Base-by-base conservation (phyloP, 768 basidiomycete species). In the Pleurotus platypus region DNA sequence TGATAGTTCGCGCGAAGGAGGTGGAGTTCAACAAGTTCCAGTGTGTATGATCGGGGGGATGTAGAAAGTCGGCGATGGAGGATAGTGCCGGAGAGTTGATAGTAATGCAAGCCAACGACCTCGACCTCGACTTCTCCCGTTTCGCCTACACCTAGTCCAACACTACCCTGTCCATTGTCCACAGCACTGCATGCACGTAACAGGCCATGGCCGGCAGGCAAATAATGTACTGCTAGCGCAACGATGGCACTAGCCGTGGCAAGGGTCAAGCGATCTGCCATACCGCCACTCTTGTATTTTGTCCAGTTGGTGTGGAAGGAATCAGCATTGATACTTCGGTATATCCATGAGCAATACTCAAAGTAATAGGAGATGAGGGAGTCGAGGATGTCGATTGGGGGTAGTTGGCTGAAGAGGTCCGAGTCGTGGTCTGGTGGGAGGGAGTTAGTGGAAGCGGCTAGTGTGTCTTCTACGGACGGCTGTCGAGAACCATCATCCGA, bases 291-390 rank as follows among this genome's bases (percentile, higher is more conserved):
- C 68, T 90, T 92, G 76, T 87, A 92, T 26, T 82, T 83, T 27
- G 81, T 76, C 90, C 90, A 93, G 18, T 85, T 83, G 24, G 75
- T 70, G 9, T 72, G 70, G 66, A 92, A 89, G 12, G 83, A 74
- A 1, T 72, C 57, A 55, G 85, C 78, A 68, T 90, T 86, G 58
- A 92, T 81, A 66, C 90, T 86, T 40, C 88, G 84, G 70, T 91
- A 90, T 53, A 92, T 83, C 90, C 90, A 93, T 69, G 89, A 91
- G 78, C 89, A 90, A 66, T 89, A 89, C 62, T 90, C 87, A 63
- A 92, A 92, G 70, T 93, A 92, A 71, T 85, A 87, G 48, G 72
- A 71, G 65, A 93, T 78, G 53, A 93, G 83, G 15, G 78, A 81
- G 64, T 92, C 90, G 63, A 92, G 85, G 51, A 85, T 74, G 46